phyloP scores from a whole-genome alignment of 2,329 filamentous ascomycete genomes.

The Nannizziopsis arthrosporioides region DNA sequence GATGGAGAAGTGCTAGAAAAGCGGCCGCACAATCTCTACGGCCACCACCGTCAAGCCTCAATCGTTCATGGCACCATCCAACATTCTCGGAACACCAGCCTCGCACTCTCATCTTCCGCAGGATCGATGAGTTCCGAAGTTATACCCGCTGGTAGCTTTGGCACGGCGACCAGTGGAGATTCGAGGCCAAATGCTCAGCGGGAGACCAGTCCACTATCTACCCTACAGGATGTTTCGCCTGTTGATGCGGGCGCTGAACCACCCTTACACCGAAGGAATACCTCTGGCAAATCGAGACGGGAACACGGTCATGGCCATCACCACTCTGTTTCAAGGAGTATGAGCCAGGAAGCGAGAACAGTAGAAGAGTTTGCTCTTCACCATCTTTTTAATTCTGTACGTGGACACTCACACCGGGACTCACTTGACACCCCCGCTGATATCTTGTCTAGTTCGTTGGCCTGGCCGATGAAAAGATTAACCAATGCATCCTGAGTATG shows the following conservation, averaged over 20 bases:
- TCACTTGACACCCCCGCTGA: constrained; percentile 20
- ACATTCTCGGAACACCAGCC: constrained; percentile 80
- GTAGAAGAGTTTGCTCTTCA: constrained; percentile 97
- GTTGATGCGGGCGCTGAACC: constrained; percentile 20
- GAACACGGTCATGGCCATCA: constrained; percentile 60
- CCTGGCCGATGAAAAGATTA: constrained; percentile 92
- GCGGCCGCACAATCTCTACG: constrained; percentile 48
- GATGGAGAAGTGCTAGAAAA: constrained; percentile 32
- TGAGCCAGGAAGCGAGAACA: constrained; percentile 68
- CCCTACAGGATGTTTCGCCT: constrained; percentile 27
- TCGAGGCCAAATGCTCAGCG: constrained; percentile 19
- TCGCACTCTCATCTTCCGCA: constrained; percentile 45
- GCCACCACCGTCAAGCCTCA: constrained; percentile 89
- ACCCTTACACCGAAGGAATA: constrained; percentile 31
- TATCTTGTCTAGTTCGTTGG: constrained; percentile 59
- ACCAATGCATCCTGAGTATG: constrained; percentile 68
- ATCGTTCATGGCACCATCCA: constrained; percentile 86
- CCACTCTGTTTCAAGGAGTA: constrained; percentile 60
- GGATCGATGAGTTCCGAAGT: constrained; percentile 83
- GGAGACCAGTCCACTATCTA: constrained; percentile 27
- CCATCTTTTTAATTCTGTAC: constrained; percentile 80
- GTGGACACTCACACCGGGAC: constrained; percentile 25
- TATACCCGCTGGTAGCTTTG: constrained; percentile 56
- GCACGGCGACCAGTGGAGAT: constrained; percentile 43
- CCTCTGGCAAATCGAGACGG: constrained; percentile 54